Percentiles rank a stretch among this genome's conserved stretches.
Conservation (phyloP, 106 monocot species). For the Dendrobium officinale region DNA sequence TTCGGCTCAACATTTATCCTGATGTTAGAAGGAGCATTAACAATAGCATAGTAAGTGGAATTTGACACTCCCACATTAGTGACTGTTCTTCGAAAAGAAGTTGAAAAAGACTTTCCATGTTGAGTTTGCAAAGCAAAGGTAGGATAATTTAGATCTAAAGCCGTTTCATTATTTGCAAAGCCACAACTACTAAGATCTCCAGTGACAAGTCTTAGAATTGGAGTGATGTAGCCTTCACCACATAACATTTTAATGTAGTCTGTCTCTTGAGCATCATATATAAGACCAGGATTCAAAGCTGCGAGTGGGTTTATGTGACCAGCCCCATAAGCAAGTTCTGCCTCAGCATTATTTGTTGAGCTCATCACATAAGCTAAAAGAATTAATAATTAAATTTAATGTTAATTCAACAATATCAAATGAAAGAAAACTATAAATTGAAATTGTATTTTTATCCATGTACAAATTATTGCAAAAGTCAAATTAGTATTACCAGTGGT, state of each 20-base stretch:
- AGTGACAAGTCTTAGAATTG: conserved; percentile 2
- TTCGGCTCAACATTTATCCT: conserved; percentile 17
- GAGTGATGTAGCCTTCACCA: conserved; percentile 13
- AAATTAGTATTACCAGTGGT: conserved; percentile 19
- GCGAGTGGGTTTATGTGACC: conserved; percentile 17
- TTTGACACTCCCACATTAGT: conserved; percentile 15
- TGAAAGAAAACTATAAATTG: too few relatives aligned
- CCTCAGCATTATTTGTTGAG: neutral
- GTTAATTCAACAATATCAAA: too few relatives aligned
- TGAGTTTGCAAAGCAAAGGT: conserved; percentile 8
- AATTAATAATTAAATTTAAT: too few relatives aligned
- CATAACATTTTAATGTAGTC: conserved; percentile 16
- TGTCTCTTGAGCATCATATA: conserved; percentile 14
- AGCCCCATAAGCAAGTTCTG: conserved; percentile 18
- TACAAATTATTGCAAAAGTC: too few relatives aligned
- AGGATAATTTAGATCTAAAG: conserved; percentile 14
- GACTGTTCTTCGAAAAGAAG: conserved; percentile 10
- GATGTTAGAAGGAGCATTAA: neutral
- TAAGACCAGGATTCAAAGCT: conserved; percentile 11
- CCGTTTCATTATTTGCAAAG: conserved; percentile 1
- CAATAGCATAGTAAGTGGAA: conserved; percentile 9
- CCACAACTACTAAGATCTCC: conserved; percentile 13
- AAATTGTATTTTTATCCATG: too few relatives aligned
- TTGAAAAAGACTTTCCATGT: neutral
- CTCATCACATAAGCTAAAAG: conserved; percentile 14